Conservation (phyloP, 2,329 filamentous ascomycete genomes). For the Acrocalymma vagum region DNA sequence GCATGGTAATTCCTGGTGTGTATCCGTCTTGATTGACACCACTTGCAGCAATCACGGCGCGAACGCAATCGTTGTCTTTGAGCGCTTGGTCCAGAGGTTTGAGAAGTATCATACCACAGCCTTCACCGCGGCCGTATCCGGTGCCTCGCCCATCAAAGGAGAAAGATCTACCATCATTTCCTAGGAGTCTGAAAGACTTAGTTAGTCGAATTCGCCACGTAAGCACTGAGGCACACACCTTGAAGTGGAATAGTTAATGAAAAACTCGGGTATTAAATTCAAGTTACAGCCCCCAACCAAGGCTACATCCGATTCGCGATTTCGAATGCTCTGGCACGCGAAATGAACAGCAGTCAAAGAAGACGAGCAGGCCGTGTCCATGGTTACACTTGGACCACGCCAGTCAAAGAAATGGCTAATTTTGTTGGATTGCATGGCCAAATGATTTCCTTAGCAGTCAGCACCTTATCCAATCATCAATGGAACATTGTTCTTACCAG, state of each 20-base stretch:
- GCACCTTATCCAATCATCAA: constrained; percentile 2
- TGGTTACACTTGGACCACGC: constrained; percentile 36
- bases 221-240: constrained; percentile 3
- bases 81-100: constrained; percentile 68
- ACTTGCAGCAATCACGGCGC: constrained; percentile 52
- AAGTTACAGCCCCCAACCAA: constrained; percentile 28
- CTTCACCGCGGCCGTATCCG: constrained; percentile 73
- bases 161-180: constrained; percentile 38
- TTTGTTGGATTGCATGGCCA: constrained; percentile 40
- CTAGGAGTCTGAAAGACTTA: constrained; percentile 20
- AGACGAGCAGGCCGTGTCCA: constrained; percentile 45
- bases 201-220: constrained; percentile 11
- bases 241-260: constrained; percentile 32
- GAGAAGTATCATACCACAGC: constrained; percentile 65
- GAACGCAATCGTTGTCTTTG: constrained; percentile 62
- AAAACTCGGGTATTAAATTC: constrained; percentile 35
- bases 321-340: constrained; percentile 36
- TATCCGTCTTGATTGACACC: constrained; percentile 61
- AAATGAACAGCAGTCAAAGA: constrained; percentile 35
- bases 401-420: constrained; percentile 42
- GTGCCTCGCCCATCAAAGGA: constrained; percentile 60
- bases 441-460: constrained; percentile 15
- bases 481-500: constrained; percentile 18
- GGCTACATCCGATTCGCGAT: constrained; percentile 36
- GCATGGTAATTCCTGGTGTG: constrained; percentile 66